phyloP scores from a whole-genome alignment of 495 filamentous ascomycete species.

The Peziza echinospora region DNA sequence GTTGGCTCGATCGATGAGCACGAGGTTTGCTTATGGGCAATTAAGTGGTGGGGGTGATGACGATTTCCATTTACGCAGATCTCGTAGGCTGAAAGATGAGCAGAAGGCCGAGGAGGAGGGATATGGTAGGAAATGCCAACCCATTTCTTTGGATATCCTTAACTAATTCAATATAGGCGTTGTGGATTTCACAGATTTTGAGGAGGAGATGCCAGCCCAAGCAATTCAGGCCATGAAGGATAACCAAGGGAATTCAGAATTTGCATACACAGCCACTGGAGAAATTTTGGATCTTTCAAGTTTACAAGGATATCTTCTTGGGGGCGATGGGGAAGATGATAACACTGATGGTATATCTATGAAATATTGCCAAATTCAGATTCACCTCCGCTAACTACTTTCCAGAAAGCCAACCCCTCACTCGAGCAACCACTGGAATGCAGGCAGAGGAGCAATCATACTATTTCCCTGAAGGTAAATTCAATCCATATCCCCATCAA shows the following conservation, averaged over 20 bases:
- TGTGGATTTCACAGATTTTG: not conserved
- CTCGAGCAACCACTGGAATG: constrained; percentile 11
- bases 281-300: not conserved
- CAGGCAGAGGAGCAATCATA: constrained; percentile 6
- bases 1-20: too few species aligned
- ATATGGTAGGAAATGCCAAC: too few species aligned
- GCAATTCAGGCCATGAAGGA: not conserved
- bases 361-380: not conserved
- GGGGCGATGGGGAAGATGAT: not conserved
- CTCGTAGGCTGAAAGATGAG: too few species aligned
- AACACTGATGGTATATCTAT: not conserved
- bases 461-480: constrained; percentile 16
- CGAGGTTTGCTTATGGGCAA: too few species aligned
- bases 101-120: too few species aligned
- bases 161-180: too few species aligned
- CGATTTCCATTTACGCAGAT: too few species aligned
- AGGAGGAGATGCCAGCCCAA: not conserved
- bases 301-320: not conserved
- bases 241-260: not conserved
- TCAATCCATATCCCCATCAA: not conserved
- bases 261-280: not conserved
- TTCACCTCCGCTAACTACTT: not conserved
- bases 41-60: too few species aligned
- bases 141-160: too few species aligned
- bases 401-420: constrained; percentile 2